These are phyloP conservation scores for Choiromyces venosus DNA, from an alignment of 495 filamentous ascomycete genomes.

Conservation along the genomic window DNA sequence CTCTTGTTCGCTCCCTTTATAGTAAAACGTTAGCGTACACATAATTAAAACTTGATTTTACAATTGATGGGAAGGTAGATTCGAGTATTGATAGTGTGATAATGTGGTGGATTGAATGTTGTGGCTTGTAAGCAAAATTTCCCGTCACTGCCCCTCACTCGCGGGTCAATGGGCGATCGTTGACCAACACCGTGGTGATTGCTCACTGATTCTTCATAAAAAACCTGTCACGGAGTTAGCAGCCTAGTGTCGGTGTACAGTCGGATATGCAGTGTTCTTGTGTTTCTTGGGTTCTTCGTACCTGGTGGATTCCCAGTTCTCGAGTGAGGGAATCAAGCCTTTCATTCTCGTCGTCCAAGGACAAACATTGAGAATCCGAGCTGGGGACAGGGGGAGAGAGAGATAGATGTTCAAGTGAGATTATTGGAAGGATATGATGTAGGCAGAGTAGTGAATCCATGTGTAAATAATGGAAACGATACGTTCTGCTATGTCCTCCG, in stretches of 20 bases:
- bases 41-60: background rate
- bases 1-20: background rate
- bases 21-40: background rate
- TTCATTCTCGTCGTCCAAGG: background rate
- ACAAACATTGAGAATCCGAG: background rate
- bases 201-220: background rate
- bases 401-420: background rate
- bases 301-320: background rate
- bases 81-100: background rate
- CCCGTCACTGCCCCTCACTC: background rate
- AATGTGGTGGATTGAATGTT: background rate
- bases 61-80: background rate
- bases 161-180: background rate
- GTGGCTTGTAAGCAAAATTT: background rate
- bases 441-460: background rate
- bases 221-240: background rate
- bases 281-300: background rate
- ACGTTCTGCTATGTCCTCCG: background rate
- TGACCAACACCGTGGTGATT: background rate
- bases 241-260: background rate
- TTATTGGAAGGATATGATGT: background rate
- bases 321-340: background rate
- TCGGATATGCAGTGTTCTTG: background rate
- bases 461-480: background rate
- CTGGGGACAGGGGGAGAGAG: too few relatives aligned